Conservation (phyloP, 2,329 filamentous ascomycete genomes). For the Pseudovirgaria hyperparasitica region DNA sequence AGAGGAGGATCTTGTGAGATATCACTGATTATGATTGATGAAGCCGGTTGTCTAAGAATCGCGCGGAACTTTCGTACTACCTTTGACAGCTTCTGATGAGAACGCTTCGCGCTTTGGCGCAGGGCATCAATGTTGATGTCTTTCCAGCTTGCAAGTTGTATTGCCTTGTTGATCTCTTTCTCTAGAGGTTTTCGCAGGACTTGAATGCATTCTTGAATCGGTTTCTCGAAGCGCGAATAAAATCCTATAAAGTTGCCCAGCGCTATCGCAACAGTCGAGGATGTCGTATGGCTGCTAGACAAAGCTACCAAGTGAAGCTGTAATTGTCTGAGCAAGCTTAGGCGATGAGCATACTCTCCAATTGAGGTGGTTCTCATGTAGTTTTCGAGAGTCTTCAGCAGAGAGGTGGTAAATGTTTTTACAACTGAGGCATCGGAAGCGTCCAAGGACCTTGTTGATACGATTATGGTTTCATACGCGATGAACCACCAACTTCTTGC, state of each 20-base stretch:
- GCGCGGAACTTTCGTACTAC: conserved; percentile 81
- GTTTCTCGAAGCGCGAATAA: conserved; percentile 57
- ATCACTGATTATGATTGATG: conserved; percentile 42
- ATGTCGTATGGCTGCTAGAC: conserved; percentile 33
- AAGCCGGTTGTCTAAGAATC: conserved; percentile 64
- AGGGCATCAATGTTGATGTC: conserved; percentile 89
- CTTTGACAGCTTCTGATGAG: conserved; percentile 84
- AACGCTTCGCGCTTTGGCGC: conserved; percentile 76
- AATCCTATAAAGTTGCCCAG: conserved; percentile 66
- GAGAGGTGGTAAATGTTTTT: conserved; percentile 48
- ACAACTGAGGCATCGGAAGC: conserved; percentile 46
- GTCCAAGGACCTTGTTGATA: conserved; percentile 54
- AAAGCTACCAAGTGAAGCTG: conserved; percentile 53
- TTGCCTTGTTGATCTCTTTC: conserved; percentile 84
- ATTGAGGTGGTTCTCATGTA: conserved; percentile 72
- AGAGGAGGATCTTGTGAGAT: too few relatives aligned
- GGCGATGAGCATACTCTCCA: conserved; percentile 65
- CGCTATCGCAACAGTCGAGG: conserved; percentile 48
- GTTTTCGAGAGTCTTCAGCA: conserved; percentile 62
- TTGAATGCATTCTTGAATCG: conserved; percentile 51
- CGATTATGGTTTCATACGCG: conserved; percentile 80
- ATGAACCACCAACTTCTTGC: conserved; percentile 94
- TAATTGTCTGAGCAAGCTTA: conserved; percentile 53
- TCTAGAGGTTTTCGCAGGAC: conserved; percentile 66
- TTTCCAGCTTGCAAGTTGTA: conserved; percentile 92